phyloP scores from a whole-genome alignment of 495 filamentous ascomycete species.

The Hypoxylon trugodes region DNA sequence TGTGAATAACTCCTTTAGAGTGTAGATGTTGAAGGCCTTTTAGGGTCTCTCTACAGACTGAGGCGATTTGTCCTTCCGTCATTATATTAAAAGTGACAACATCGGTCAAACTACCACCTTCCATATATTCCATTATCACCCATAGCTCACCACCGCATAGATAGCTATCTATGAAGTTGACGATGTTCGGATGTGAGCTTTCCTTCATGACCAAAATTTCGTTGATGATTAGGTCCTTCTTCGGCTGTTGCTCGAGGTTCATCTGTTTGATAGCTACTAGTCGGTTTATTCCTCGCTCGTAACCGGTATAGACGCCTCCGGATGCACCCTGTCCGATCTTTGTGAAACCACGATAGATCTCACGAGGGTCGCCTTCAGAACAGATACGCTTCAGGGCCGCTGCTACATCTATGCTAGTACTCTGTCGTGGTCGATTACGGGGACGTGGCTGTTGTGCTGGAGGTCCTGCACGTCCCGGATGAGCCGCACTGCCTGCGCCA shows the following conservation, averaged over 20 bases:
- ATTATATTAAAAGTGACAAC: slow-evolving; percentile 99
- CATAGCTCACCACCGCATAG: slow-evolving; percentile 88
- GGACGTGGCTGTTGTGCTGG: slow-evolving; percentile 67
- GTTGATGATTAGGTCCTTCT: slow-evolving; percentile 99
- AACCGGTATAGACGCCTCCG: slow-evolving; percentile 93
- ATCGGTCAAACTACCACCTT: slow-evolving; percentile 95
- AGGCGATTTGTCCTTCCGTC: slow-evolving; percentile 95
- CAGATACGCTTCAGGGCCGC: slow-evolving; percentile 86
- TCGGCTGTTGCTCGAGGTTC: slow-evolving; percentile 97
- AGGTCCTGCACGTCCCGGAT: slow-evolving; percentile 51
- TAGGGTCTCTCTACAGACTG: slow-evolving; percentile 92
- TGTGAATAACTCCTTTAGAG: slow-evolving; percentile 96
- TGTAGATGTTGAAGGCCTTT: slow-evolving; percentile 94
- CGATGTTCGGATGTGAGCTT: slow-evolving; percentile 96
- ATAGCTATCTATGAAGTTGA: slow-evolving; percentile 98
- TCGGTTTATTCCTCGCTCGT: slow-evolving; percentile 80
- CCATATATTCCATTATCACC: slow-evolving; percentile 99
- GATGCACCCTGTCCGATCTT: slow-evolving; percentile 99
- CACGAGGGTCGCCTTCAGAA: slow-evolving; percentile 84
- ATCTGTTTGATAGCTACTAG: slow-evolving; percentile 99
- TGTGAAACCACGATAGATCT: slow-evolving; percentile 83
- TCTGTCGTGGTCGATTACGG: slow-evolving; percentile 79
- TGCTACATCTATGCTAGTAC: slow-evolving; percentile 79
- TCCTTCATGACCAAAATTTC: slow-evolving; percentile 99
- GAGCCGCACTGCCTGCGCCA: slow-evolving; percentile 60